Percentiles rank a stretch among this genome's conserved stretches.
Evolutionary conservation across 2,329 filamentous ascomycete species (phyloP).

Genomic region (Aspergillus arachidicola): DNA sequence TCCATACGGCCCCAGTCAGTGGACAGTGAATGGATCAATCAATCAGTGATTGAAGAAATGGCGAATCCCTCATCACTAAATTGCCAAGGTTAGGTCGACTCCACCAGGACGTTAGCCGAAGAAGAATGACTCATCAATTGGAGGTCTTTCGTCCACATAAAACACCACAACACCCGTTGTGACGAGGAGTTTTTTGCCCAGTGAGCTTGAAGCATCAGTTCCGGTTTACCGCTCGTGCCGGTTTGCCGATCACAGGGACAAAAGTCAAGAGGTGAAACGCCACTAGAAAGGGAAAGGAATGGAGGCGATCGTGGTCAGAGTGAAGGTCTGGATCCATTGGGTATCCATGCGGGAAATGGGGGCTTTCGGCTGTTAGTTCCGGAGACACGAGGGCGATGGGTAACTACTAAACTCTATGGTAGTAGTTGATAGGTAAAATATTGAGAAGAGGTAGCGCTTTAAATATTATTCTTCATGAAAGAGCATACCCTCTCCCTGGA

Average conservation of each 20-base stretch:
- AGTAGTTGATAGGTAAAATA: neutral
- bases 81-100: neutral
- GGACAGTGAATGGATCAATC: neutral
- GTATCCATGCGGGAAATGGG: slow-evolving; percentile 13
- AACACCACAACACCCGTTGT: neutral
- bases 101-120: neutral
- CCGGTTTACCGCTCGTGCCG: slow-evolving; percentile 30
- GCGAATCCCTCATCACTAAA: neutral
- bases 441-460: neutral
- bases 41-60: neutral
- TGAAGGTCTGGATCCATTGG: slow-evolving; percentile 10
- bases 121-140: neutral
- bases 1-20: slow-evolving; percentile 3
- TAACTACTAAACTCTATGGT: neutral
- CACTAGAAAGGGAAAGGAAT: neutral
- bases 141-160: neutral
- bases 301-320: neutral
- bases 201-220: slow-evolving; percentile 10
- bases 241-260: slow-evolving; percentile 32
- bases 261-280: neutral
- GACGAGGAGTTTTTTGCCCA: neutral
- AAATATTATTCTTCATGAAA: neutral
- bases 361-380: neutral
- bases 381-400: neutral
- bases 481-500: neutral